Base-by-base conservation (phyloP, 192 early-diverging fungal species). In the Backusella psychrophila region DNA sequence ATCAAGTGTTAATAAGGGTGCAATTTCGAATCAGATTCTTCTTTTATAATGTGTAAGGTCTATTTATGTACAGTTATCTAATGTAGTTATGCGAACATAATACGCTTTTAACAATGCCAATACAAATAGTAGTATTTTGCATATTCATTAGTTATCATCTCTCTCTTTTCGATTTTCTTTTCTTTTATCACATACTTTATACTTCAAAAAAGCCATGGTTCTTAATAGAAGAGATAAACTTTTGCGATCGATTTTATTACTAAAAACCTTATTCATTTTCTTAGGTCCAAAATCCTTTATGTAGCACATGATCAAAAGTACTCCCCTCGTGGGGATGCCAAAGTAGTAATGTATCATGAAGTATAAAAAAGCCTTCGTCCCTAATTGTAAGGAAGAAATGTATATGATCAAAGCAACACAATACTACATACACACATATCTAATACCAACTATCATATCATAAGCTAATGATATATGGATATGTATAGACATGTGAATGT, bases 311-410 rank as follows among this genome's bases (percentile, higher is more conserved):
- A 4, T 63, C 56, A 26, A 63, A 29, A 29, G 56, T 29, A 29
- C 21, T 26, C 12, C 56, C 56, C 56, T 63, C 56, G 56, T 63
- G 56, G 21, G 21, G 23, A 63, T 12, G 21, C 56, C 23, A 26
- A 63, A 63, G 56, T 63, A 63, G 46, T 49, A 49, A 49, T 49
- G 46, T n/a, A 49, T 49, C 46, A 49, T 49, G 46, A 49, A 49
- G 46, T 19, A n/a, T 49, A 49, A 19, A 49, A 49, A 49, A 7
- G 19, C 46, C 5, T 19, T 19, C 46, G 1, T 1, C 56, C 56
- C 23, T 63, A 29, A 63, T 26, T 63, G 3, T 4, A 12, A 63
- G 0, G 11, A 9, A 9, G 56, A 63, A 29, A 63, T 2, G 8
- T 14, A 29, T 29, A 0, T 3, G 3, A 63, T 29, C 11, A 2